Evolutionary conservation across 345 rosid genomes (phyloP).

Genomic region (Gynandropsis gynandra): DNA sequence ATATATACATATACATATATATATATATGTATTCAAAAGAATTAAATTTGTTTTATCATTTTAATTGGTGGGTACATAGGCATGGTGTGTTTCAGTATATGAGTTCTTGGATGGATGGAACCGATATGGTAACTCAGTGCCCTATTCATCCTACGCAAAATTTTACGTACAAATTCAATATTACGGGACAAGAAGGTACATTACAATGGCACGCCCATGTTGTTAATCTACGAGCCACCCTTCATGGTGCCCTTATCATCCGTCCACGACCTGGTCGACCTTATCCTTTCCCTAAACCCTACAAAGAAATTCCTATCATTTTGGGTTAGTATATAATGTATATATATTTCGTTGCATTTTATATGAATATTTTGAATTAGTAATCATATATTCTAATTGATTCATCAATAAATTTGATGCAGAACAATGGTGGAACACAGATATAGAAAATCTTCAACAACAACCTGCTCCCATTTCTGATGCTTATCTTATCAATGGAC

Average conservation of each 20-base stretch:
- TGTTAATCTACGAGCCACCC: constrained; percentile 31
- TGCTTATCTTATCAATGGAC: constrained; percentile 22
- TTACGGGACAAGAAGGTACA: constrained; percentile 38
- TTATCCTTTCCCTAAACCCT: constrained; percentile 27
- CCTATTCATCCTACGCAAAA: constrained; percentile 32
- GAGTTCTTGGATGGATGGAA: constrained; percentile 40
- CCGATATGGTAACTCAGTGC: constrained; percentile 33
- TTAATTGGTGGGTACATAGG: constrained; percentile 17
- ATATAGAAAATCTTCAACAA: constrained; percentile 6
- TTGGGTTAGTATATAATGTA: constrained; percentile 11
- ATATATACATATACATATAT: neutral
- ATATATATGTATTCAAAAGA: neutral
- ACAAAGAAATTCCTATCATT: constrained; percentile 24
- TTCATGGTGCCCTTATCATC: constrained; percentile 43
- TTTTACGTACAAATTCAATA: constrained; percentile 32
- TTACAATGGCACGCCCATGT: constrained; percentile 41
- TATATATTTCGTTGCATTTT: neutral
- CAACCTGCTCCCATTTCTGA: constrained; percentile 22
- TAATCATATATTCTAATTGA: neutral
- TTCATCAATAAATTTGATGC: neutral
- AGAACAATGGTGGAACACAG: constrained; percentile 26
- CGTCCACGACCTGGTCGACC: constrained; percentile 24
- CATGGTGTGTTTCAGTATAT: constrained; percentile 34
- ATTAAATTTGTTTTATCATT: neutral
- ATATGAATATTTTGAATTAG: neutral